Conservation (phyloP, 2,329 filamentous ascomycete genomes). For the Trichoderma aggressivum region DNA sequence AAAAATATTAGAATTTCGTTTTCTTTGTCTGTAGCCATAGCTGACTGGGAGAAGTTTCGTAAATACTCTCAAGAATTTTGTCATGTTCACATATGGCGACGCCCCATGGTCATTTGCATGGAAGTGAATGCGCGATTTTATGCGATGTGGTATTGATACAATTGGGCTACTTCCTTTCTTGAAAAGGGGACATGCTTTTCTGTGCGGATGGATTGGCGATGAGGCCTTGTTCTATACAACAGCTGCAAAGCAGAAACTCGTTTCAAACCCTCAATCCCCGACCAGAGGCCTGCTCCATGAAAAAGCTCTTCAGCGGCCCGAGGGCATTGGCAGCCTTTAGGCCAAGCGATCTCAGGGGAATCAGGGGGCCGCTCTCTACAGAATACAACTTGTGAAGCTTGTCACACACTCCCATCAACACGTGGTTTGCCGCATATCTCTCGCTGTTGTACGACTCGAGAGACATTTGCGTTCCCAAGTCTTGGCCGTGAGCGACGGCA, state of each 20-base stretch:
- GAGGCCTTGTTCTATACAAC: background rate
- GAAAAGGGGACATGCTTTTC: background rate
- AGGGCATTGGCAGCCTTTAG: slow-evolving; percentile 72
- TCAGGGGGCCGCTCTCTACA: slow-evolving; percentile 73
- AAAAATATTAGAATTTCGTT: slow-evolving; percentile 24
- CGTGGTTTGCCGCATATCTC: slow-evolving; percentile 77
- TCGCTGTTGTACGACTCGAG: slow-evolving; percentile 79
- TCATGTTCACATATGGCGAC: slow-evolving; percentile 22
- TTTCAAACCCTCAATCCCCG: slow-evolving; percentile 47
- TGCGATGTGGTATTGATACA: background rate
- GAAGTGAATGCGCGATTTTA: background rate
- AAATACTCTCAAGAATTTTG: slow-evolving; percentile 36
- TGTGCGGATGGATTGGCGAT: background rate
- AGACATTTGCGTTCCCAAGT: slow-evolving; percentile 74
- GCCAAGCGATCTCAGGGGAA: slow-evolving; percentile 74
- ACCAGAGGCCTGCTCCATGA: slow-evolving; percentile 73
- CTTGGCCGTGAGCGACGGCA: slow-evolving; percentile 78
- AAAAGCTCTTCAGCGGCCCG: slow-evolving; percentile 72
- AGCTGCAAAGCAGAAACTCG: slow-evolving; percentile 13
- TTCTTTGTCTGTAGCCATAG: slow-evolving; percentile 42
- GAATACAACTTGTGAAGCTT: slow-evolving; percentile 91
- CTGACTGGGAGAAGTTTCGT: slow-evolving; percentile 35
- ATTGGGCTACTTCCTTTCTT: background rate
- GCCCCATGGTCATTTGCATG: background rate
- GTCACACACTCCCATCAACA: slow-evolving; percentile 76